Percentiles rank a stretch among this genome's conserved stretches.
phyloP scores from a whole-genome alignment of 2,329 filamentous ascomycete species.

The Fusarium setosum region DNA sequence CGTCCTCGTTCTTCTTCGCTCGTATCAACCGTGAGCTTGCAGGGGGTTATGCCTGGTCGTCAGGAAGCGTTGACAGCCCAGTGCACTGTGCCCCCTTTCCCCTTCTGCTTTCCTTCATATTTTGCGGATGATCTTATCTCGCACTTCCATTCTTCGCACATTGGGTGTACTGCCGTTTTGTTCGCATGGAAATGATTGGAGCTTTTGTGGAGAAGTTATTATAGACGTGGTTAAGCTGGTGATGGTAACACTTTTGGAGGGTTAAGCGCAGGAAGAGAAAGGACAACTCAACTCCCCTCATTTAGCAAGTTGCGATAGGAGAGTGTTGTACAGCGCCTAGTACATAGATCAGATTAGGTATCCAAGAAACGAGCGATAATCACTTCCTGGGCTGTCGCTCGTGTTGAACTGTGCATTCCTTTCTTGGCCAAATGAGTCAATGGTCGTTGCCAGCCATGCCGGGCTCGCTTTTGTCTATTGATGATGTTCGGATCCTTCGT shows the following conservation, averaged over 20 bases:
- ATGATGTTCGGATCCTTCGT: neutral
- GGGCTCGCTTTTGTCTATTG: conserved; percentile 1
- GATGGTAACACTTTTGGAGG: neutral
- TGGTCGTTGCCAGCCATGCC: neutral
- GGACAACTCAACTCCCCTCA: conserved; percentile 26
- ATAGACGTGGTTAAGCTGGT: conserved; percentile 16
- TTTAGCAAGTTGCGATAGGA: conserved; percentile 3
- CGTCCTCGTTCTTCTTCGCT: neutral
- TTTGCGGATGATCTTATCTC: neutral
- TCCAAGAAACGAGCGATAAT: conserved; percentile 7
- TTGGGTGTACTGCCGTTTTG: conserved; percentile 6
- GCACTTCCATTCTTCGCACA: neutral
- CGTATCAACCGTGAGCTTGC: neutral
- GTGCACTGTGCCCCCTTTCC: neutral
- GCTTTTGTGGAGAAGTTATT: conserved; percentile 2
- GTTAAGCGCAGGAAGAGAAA: neutral
- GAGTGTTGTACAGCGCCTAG: conserved; percentile 10
- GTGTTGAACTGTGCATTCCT: neutral
- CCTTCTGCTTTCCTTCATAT: neutral
- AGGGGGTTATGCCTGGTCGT: neutral
- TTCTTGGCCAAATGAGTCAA: neutral
- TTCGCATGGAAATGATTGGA: neutral
- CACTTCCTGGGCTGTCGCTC: neutral
- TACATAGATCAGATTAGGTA: conserved; percentile 31
- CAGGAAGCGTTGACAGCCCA: neutral